Evolutionary conservation across 2,329 filamentous ascomycete species (phyloP).

Genomic region (Paradendryphiella salina): DNA sequence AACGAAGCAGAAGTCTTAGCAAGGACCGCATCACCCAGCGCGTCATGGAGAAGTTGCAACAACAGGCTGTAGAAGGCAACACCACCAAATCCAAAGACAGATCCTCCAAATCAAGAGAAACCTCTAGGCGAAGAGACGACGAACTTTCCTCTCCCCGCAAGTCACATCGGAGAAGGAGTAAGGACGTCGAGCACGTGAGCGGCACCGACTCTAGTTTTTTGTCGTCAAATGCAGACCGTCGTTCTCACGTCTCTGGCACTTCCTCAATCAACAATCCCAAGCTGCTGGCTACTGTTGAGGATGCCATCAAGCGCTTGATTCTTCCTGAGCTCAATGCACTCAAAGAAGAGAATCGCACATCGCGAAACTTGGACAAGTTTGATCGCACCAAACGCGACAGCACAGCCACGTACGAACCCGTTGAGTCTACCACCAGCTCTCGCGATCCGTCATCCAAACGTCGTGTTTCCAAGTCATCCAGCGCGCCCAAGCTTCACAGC

Average conservation of each 20-base stretch:
- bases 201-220: constrained; percentile 65
- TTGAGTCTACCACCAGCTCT: constrained; percentile 57
- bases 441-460: constrained; percentile 51
- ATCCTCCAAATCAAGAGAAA: constrained; percentile 15
- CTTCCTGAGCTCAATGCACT: constrained; percentile 88
- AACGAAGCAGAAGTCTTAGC: constrained; percentile 66
- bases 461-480: constrained; percentile 63
- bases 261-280: constrained; percentile 92
- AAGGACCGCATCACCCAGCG: constrained; percentile 69
- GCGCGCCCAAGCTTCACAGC: constrained; percentile 60
- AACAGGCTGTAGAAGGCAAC: constrained; percentile 53
- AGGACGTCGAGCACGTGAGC: constrained; percentile 52
- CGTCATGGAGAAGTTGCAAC: constrained; percentile 67
- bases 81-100: constrained; percentile 23
- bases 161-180: constrained; percentile 48
- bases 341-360: constrained; percentile 84
- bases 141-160: constrained; percentile 39
- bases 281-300: constrained; percentile 86
- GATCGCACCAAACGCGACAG: constrained; percentile 57
- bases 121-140: constrained; percentile 31
- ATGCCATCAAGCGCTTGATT: constrained; percentile 86
- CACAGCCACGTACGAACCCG: constrained; percentile 57
- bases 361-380: constrained; percentile 70
- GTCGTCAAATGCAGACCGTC: constrained; percentile 61
- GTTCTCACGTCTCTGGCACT: constrained; percentile 54